Evolutionary conservation across 2,329 filamentous ascomycete species (phyloP), one percentile per base, ranked within the genome.

Genomic region (Diaporthe eres): DNA sequence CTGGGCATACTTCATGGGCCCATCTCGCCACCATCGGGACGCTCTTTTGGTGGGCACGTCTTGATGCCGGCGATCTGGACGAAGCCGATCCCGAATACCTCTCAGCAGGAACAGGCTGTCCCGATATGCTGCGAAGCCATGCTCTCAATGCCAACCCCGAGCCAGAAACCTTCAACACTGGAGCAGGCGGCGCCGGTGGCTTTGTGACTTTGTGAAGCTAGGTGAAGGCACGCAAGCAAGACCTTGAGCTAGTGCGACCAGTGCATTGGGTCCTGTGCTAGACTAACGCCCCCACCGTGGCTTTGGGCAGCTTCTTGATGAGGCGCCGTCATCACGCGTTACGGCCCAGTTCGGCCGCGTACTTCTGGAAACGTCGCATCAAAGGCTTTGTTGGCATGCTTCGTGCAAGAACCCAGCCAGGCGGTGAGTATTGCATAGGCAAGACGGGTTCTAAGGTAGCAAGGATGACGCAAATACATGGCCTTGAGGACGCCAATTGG

Each of bases 401-500:
- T 74, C 71, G 75, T 58, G 57, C 71, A 76, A 72, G 76, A 78
- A 80, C 78, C 78, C 79, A 79, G 80, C 77, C 78, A 80, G 80
- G 81, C 81, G 80, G 81, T 82, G 81, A 82, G 79, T 75, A 78
- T 76, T 78, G 79, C 68, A 77, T 15, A 67, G 63, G 57, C 53
- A 44, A 75, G 76, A 77, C 78, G 74, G 77, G 79, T 78, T 80
- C 77, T 81, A 79, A 78, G 80, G 80, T 80, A 78, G 79, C 79
- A 81, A 81, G 78, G 75, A 80, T 79, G 79, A 79, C 79, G 79
- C 78, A 79, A 77, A 78, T 80, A 74, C 72, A 72, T 78, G 47
- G 67, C 44, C 47, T 39, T 31, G 51, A 58, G n/a, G 53, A 47
- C 61, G 53, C 61, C 47, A 58, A 60, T 71, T 51, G 39, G 53